Base-by-base conservation (phyloP, 106 monocot species). In the Hemerocallis citrina region DNA sequence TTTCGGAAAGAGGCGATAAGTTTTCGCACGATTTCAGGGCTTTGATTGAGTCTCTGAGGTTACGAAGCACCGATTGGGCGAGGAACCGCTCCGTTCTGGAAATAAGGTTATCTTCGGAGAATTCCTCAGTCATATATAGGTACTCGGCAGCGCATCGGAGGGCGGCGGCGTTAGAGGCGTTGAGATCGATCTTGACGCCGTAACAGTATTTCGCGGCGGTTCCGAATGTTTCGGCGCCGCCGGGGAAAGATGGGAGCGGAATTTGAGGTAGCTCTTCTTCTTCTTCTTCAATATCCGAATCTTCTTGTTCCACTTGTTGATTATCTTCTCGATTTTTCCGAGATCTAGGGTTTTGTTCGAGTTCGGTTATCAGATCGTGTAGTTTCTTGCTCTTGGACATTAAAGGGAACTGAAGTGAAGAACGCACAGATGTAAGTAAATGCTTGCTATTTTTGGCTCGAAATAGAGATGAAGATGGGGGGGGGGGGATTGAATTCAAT, bases 141-240 rank as follows among this genome's bases (percentile, higher is more conserved):
- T 73, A 86, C 68, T 85, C 94, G 11, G 89, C 89, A 1, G 85
- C 85, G 72, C 94, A 94, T 4, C 89, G 89, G 39, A 94, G 75
- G 4, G 85, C 75, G 21, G 73, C 72, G 35, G 61, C 82, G 60
- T 74, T 94, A 61, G 51, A 62, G 20, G 94, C 27, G 38, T 68
- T 86, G 46, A 94, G 36, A 31, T 94, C 85, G 55, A 94, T 43
- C 68, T 83, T 85, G 39, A 78, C 83, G 50, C 86, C 86, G 77
- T 94, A 94, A 68, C 89, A 83, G 74, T 86, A 94, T 77, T 89
- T 94, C 24, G 94, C 83, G n/a, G 85, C 89, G 20, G 68, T 41
- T 58, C 89, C 94, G 73, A 94, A 94, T 11, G 80, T 58, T 25
- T 69, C 82, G 16, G 80, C 13, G 10, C 78, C 83, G 59, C 82